Base-by-base conservation (phyloP, 768 basidiomycete genomes). In the Trametes villosa region DNA sequence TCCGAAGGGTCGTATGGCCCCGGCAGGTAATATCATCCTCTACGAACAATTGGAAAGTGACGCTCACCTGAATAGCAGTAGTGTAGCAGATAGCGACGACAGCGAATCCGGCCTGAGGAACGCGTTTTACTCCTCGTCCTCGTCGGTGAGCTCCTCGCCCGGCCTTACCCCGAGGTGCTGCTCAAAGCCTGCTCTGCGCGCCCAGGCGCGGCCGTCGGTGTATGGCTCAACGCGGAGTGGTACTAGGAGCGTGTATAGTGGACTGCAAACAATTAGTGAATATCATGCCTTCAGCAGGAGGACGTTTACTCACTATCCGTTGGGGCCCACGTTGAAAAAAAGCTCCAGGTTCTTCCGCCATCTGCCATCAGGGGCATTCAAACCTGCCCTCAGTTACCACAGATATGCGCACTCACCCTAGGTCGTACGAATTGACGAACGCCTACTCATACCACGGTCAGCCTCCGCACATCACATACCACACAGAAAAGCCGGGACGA, bases 391-490 rank as follows among this genome's bases (percentile, higher is more conserved):
- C 41, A 31, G 4, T 4, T 22, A 18, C 26, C 3, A 13, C 18
- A 18, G 1, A 12, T 2, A 22, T 0, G n/a, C 20, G 8, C 27
- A 57, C 53, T 41, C 70, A 88, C 83, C 95, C 96, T 4, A 96
- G 77, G 71, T 98, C 92, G 70, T 94, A 99, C 2, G 91, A 94
- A 68, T 98, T 98, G 12, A 93, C 80, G 68, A 95, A 98, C 1
- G 77, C 78, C 91, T 92, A 38, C 13, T 27, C 34, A 22, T n/a
- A 12, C 15, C 33, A 2, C 42, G 40, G 36, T 38, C 20, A 34
- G 45, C 13, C 7, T 4, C 1, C n/a, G 26, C 17, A 51, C 24
- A 64, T 27, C 13, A 6, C 31, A 50, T 22, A 34, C 20, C 20
- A 5, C 6, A 24, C n/a, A 27, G 12, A 36, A n/a, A 46, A 5